These are phyloP conservation scores for Tetrapisispora taiwanensis DNA, from an alignment of 805 yeast genomes.

Conservation along the genomic window DNA sequence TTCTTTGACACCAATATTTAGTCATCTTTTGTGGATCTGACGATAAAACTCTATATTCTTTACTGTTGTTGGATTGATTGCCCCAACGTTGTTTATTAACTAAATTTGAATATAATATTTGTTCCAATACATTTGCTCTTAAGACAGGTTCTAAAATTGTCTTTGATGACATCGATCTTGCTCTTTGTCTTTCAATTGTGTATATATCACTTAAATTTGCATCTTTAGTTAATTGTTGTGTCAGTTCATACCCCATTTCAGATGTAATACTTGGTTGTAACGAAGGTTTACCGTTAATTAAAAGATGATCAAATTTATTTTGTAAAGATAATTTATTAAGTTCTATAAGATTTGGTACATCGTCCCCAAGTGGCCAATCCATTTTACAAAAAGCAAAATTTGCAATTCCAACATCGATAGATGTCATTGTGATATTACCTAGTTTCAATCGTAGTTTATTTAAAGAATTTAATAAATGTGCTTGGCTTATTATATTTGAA, in stretches of 20 bases:
- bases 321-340: constrained; percentile 30
- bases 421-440: constrained; percentile 17
- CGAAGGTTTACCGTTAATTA: constrained; percentile 6
- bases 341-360: constrained; percentile 21
- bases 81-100: constrained; percentile 2
- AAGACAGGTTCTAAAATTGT: constrained; percentile 42
- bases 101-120: constrained; percentile 17
- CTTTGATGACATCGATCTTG: constrained; percentile 39
- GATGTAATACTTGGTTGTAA: constrained; percentile 22
- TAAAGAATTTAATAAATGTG: constrained; percentile 7
- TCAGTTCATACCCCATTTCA: constrained; percentile 16
- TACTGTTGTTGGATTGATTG: not conserved
- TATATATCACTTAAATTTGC: constrained; percentile 31
- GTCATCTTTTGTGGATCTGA: constrained; percentile 26
- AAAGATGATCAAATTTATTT: constrained; percentile 5
- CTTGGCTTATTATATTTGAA: constrained; percentile 10
- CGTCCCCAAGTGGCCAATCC: constrained; percentile 15
- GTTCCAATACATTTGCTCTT: constrained; percentile 44
- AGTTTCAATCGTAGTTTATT: constrained; percentile 5
- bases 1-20: constrained; percentile 15
- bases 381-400: constrained; percentile 29
- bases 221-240: constrained; percentile 18
- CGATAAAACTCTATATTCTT: constrained; percentile 9
- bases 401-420: constrained; percentile 32
- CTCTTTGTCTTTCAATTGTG: constrained; percentile 48